A percentile compares a stretch with the other conserved stretches of the same genome.
Conservation (phyloP, 139 green algal species). For the Closterium sp. region DNA sequence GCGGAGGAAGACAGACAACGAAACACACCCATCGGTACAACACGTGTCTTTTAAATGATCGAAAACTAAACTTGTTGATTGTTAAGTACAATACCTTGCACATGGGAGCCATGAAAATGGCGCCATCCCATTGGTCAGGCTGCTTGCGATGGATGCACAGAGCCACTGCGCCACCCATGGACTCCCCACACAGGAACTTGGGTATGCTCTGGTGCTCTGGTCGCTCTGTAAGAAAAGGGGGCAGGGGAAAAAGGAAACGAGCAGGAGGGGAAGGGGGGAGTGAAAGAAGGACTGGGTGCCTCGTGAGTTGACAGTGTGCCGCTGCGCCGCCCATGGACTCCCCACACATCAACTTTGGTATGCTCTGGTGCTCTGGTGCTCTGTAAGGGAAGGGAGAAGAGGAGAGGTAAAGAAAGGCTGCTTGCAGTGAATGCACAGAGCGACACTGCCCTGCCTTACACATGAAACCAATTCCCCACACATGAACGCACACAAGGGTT, state of each 20-base stretch:
- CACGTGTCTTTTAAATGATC: too few species aligned
- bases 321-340: conserved; percentile 47
- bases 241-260: neutral
- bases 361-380: neutral
- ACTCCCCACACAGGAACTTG: conserved; percentile 46
- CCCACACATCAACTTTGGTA: conserved; percentile 32
- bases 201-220: neutral
- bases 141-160: conserved; percentile 13
- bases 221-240: neutral
- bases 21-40: too few species aligned
- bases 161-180: conserved; percentile 42
- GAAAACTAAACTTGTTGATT: too few species aligned
- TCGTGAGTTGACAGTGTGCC: neutral
- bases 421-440: too few species aligned
- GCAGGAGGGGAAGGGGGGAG: neutral
- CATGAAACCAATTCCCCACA: too few species aligned
- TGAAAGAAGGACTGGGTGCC: neutral
- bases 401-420: too few species aligned
- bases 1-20: too few species aligned
- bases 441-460: too few species aligned
- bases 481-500: too few species aligned
- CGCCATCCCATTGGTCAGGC: conserved; percentile 30
- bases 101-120: conserved; percentile 44
- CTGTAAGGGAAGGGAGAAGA: too few species aligned
- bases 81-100: too few species aligned